Percentiles rank a stretch among this genome's conserved stretches.
These are phyloP conservation scores for Mrakia gelida DNA, from an alignment of 768 basidiomycete species.

Conservation along the genomic window DNA sequence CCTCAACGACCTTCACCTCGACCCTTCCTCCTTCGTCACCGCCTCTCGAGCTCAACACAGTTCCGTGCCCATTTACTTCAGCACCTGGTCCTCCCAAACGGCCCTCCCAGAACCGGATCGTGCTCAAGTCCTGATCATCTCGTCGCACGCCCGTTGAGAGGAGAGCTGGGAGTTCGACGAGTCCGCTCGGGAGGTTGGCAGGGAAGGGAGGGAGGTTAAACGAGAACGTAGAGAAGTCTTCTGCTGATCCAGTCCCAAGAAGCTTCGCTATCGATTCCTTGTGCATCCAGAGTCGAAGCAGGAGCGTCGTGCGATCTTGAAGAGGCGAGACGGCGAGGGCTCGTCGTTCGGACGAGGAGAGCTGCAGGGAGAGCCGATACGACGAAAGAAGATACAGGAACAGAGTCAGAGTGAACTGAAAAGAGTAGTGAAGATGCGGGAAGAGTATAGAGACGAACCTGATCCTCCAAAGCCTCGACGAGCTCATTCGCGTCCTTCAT, in stretches of 20 bases:
- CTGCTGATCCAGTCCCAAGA: slow-evolving; percentile 50
- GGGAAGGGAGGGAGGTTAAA: not conserved
- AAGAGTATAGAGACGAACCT: slow-evolving; percentile 51
- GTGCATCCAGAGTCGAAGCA: slow-evolving; percentile 83
- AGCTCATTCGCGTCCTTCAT: slow-evolving; percentile 57
- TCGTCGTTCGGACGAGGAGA: slow-evolving; percentile 19
- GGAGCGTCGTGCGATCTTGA: slow-evolving; percentile 46
- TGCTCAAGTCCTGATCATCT: not conserved
- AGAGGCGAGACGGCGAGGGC: slow-evolving; percentile 46
- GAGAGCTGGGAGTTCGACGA: not conserved
- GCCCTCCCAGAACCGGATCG: not conserved
- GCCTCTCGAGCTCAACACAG: not conserved
- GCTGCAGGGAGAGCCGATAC: not conserved
- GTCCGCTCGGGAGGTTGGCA: not conserved
- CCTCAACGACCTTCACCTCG: not conserved
- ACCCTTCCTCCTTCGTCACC: not conserved
- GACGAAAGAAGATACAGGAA: not conserved
- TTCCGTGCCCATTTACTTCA: not conserved
- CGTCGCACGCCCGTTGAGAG: not conserved
- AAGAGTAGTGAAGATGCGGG: slow-evolving; percentile 40
- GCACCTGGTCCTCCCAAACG: not conserved
- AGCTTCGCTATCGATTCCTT: slow-evolving; percentile 92
- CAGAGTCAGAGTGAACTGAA: too few species aligned
- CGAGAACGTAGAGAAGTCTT: not conserved
- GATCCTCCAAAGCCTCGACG: slow-evolving; percentile 60